phyloP scores from a whole-genome alignment of 108 stramenopile genomes.

The Chaetoceros tenuissimus region DNA sequence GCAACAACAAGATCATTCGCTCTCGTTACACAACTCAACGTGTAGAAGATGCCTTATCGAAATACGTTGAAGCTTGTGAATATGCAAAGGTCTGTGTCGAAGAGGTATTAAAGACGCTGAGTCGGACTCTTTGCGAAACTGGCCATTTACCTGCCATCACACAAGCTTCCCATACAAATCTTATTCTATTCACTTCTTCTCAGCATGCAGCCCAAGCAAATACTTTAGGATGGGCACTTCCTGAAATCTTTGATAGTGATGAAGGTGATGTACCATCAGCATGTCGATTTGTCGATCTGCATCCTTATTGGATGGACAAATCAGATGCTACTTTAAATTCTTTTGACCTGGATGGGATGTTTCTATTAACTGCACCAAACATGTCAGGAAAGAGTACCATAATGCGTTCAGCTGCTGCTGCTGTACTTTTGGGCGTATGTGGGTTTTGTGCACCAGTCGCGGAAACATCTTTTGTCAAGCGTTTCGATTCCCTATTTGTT shows the following conservation, averaged over 20 bases:
- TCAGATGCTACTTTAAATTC: constrained; percentile 54
- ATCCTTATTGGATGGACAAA: constrained; percentile 84
- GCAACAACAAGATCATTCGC: constrained; percentile 71
- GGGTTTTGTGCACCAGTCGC: constrained; percentile 77
- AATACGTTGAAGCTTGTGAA: constrained; percentile 61
- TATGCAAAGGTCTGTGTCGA: constrained; percentile 41
- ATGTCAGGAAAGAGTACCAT: constrained; percentile 94
- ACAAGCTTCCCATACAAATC: constrained; percentile 68
- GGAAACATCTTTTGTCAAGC: constrained; percentile 37
- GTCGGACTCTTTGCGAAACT: constrained; percentile 36
- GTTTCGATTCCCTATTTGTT: constrained; percentile 87
- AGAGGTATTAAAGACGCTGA: constrained; percentile 39
- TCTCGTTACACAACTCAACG: constrained; percentile 78
- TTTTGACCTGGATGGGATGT: constrained; percentile 63
- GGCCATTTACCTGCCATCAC: constrained; percentile 69
- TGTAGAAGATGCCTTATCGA: constrained; percentile 59
- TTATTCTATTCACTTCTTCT: constrained; percentile 61
- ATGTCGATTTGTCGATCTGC: constrained; percentile 44
- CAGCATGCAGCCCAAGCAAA: constrained; percentile 70
- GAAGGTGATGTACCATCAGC: constrained; percentile 15
- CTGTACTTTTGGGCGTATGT: constrained; percentile 74
- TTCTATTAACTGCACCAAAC: constrained; percentile 94
- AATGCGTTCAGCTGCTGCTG: constrained; percentile 87
- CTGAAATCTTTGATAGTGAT: constrained; percentile 31
- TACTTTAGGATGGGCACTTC: constrained; percentile 52